Conservation (phyloP, 129 eudicot genomes). For the Chrysanthemum lavandulifolium region DNA sequence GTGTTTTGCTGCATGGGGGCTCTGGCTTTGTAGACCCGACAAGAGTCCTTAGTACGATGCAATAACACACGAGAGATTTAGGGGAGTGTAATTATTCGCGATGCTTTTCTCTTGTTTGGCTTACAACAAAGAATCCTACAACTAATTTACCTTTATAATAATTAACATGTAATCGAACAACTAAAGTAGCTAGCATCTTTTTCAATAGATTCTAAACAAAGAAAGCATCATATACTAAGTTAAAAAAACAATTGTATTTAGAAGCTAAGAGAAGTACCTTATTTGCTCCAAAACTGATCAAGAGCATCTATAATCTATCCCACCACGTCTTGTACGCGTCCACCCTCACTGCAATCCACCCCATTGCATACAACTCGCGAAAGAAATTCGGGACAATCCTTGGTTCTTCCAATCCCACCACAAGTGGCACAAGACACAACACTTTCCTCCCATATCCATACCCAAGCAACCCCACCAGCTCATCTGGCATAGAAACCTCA, state of each 20-base stretch:
- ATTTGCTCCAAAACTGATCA: constrained; percentile 39
- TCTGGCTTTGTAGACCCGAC: constrained; percentile 63
- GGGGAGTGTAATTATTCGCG: no score
- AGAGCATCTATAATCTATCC: constrained; percentile 63
- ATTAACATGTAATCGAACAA: no score
- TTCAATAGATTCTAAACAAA: no score
- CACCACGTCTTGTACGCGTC: constrained; percentile 73
- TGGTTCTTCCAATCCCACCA: constrained; percentile 74
- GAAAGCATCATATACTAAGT: no score
- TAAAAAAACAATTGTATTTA: not conserved
- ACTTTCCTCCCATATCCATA: constrained; percentile 51
- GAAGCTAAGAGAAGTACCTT: not conserved
- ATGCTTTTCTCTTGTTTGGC: no score
- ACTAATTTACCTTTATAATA: no score
- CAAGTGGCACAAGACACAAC: constrained; percentile 77
- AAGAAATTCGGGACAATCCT: constrained; percentile 63
- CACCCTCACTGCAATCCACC: constrained; percentile 69
- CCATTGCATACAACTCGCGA: constrained; percentile 36
- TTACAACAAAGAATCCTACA: no score
- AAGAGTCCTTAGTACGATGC: constrained; percentile 56
- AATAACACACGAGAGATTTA: not conserved
- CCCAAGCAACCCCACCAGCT: constrained; percentile 64
- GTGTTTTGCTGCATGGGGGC: constrained; percentile 17
- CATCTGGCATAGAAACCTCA: constrained; percentile 46
- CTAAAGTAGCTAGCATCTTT: no score